Percentiles rank a stretch among this genome's conserved stretches.
These are phyloP conservation scores for Saccharomycopsis sp. DNA, from an alignment of 805 yeast genomes.

Conservation along the genomic window DNA sequence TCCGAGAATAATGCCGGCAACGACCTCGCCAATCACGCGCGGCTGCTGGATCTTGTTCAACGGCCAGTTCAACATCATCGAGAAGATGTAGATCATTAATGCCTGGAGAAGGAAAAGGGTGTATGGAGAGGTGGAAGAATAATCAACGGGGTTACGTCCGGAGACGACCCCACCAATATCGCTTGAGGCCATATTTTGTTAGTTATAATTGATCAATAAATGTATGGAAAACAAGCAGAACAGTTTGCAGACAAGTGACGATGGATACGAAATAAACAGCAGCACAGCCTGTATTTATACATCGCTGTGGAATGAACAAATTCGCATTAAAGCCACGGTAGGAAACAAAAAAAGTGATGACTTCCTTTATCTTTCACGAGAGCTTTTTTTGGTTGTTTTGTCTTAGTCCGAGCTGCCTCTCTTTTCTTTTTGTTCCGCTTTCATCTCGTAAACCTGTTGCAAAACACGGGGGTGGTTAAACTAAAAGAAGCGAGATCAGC, in stretches of 20 bases:
- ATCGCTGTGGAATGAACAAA: no score
- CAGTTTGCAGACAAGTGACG: no score
- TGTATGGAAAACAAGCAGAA: no score
- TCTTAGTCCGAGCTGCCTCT: not conserved
- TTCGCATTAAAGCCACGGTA: not conserved
- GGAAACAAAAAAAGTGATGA: not conserved
- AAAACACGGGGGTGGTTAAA: no score
- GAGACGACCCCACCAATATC: constrained; percentile 61
- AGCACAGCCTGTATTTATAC: not conserved
- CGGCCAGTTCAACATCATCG: constrained; percentile 57
- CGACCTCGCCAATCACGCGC: constrained; percentile 73
- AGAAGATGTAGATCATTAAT: constrained; percentile 49
- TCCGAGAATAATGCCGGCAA: constrained; percentile 69
- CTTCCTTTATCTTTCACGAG: not conserved
- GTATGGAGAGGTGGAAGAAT: constrained; percentile 51
- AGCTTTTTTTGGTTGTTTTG: not conserved
- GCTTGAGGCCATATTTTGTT: constrained; percentile 10
- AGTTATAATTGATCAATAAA: no score
- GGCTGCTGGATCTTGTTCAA: constrained; percentile 63
- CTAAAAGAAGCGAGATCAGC: not conserved
- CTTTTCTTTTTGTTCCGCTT: not conserved
- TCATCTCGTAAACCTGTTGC: not conserved
- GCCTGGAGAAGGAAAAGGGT: constrained; percentile 69
- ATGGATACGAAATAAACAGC: not conserved
- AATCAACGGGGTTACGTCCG: constrained; percentile 64